These are phyloP conservation scores for Puccinia brachypodii DNA, from an alignment of 1,284 basidiomycete genomes.

Conservation along the genomic window DNA sequence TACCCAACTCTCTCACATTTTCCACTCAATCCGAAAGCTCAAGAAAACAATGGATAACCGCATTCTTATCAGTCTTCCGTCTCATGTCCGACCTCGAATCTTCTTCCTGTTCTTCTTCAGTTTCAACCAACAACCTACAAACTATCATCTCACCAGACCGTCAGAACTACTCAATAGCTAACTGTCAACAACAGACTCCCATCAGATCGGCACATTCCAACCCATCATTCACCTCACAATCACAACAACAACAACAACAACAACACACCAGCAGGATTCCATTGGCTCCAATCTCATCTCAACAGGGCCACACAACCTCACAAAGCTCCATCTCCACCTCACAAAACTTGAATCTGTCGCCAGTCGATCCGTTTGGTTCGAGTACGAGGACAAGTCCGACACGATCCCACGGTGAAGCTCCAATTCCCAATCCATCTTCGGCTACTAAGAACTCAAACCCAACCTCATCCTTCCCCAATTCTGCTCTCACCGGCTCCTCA, in stretches of 20 bases:
- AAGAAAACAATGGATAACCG: not conserved
- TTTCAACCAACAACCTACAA: not conserved
- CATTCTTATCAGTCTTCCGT: constrained; percentile 1
- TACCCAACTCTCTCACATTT: constrained; percentile 11
- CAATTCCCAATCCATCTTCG: not conserved
- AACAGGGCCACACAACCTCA: not conserved
- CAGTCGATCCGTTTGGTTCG: not conserved
- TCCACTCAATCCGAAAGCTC: constrained; percentile 7
- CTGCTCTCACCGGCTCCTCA: not conserved
- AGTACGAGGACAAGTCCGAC: not conserved
- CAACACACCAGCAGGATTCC: constrained; percentile 25
- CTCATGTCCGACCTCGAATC: constrained; percentile 13
- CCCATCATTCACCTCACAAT: not conserved
- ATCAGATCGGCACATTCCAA: not conserved
- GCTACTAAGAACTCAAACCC: not conserved
- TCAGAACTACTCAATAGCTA: not conserved
- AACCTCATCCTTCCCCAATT: not conserved
- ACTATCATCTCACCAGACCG: not conserved
- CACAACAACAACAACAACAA: not conserved
- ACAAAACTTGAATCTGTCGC: not conserved
- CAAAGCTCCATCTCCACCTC: not conserved
- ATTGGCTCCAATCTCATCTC: constrained; percentile 5
- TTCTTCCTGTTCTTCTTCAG: not conserved
- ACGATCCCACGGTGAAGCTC: not conserved
- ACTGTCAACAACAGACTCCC: not conserved